phyloP scores from a whole-genome alignment of 768 basidiomycete species.

The Myochromella boudieri region DNA sequence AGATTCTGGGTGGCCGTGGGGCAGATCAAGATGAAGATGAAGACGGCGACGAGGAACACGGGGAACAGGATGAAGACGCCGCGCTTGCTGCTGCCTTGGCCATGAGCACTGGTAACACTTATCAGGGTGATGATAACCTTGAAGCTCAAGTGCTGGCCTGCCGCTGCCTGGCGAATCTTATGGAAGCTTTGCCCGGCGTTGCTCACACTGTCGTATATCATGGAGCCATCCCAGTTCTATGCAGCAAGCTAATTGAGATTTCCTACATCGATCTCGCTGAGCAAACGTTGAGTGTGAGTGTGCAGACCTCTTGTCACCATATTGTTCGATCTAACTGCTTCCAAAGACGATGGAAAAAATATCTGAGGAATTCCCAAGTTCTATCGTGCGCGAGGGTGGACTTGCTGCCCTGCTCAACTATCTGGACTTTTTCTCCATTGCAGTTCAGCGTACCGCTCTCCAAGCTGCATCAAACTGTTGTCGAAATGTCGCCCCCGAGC shows the following conservation, averaged over 20 bases:
- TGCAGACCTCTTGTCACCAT: slow-evolving; percentile 12
- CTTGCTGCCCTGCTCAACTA: slow-evolving; percentile 91
- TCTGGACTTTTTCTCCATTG: slow-evolving; percentile 98
- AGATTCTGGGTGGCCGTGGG: slow-evolving; percentile 82
- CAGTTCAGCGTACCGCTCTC: slow-evolving; percentile 93
- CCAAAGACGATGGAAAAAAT: slow-evolving; percentile 95
- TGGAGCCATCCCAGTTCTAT: slow-evolving; percentile 96
- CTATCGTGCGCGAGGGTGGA: slow-evolving; percentile 95
- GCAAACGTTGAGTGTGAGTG: slow-evolving; percentile 92
- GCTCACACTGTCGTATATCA: slow-evolving; percentile 98
- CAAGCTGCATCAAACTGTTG: slow-evolving; percentile 98
- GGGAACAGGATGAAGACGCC: slow-evolving; percentile 79
- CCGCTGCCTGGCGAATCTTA: slow-evolving; percentile 93
- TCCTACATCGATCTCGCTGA: slow-evolving; percentile 98
- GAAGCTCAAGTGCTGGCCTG: slow-evolving; percentile 97
- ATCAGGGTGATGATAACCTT: slow-evolving; percentile 80
- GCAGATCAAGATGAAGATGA: slow-evolving; percentile 75
- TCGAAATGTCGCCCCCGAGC: slow-evolving; percentile 85
- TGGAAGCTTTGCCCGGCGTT: slow-evolving; percentile 98
- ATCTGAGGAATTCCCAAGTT: slow-evolving; percentile 93
- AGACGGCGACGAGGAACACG: slow-evolving; percentile 59
- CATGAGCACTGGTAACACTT: slow-evolving; percentile 68
- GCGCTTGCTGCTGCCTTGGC: slow-evolving; percentile 87
- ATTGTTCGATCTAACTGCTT: slow-evolving; percentile 15
- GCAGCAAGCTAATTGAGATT: slow-evolving; percentile 96